These are phyloP conservation scores for Paspalum vaginatum DNA, from an alignment of 176 grass and related monocot species.

Conservation along the genomic window DNA sequence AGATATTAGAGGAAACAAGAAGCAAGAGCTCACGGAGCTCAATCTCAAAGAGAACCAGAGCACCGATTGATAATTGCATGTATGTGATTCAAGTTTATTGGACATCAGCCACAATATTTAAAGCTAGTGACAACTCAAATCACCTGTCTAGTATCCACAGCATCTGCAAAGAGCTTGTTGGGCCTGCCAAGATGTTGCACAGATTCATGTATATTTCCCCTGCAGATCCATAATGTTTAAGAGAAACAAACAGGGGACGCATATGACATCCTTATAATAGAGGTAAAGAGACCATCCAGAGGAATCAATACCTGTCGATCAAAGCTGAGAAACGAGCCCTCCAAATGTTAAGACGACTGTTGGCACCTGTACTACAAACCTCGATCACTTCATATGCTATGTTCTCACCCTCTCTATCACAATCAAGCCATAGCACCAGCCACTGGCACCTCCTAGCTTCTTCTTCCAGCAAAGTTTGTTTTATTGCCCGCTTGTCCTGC, in stretches of 20 bases:
- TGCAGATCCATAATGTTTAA: conserved; percentile 48
- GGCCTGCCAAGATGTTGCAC: conserved; percentile 86
- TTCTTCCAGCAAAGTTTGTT: conserved; percentile 87
- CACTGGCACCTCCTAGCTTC: conserved; percentile 88
- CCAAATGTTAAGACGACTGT: conserved; percentile 72
- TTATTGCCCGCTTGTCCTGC: conserved; percentile 92
- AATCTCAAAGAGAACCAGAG: not conserved
- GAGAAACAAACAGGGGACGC: conserved; percentile 15
- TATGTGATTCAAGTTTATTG: conserved; percentile 3
- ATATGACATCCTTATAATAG: conserved; percentile 28
- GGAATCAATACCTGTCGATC: conserved; percentile 70
- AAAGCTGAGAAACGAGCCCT: conserved; percentile 98
- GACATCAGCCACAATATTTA: not conserved
- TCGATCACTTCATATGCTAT: conserved; percentile 95
- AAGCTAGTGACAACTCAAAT: conserved; percentile 33
- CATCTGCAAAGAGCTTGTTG: conserved; percentile 94
- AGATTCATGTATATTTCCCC: conserved; percentile 92
- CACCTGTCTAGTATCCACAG: conserved; percentile 94
- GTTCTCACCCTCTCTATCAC: conserved; percentile 99
- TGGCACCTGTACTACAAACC: conserved; percentile 71
- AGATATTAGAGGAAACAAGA: conserved; percentile 19
- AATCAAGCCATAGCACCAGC: conserved; percentile 97
- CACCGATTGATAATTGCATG: conserved; percentile 18
- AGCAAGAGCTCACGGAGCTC: conserved; percentile 22
- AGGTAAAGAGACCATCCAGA: conserved; percentile 20